Conservation (phyloP, 2,329 filamentous ascomycete species). For the Xylaria sp. region DNA sequence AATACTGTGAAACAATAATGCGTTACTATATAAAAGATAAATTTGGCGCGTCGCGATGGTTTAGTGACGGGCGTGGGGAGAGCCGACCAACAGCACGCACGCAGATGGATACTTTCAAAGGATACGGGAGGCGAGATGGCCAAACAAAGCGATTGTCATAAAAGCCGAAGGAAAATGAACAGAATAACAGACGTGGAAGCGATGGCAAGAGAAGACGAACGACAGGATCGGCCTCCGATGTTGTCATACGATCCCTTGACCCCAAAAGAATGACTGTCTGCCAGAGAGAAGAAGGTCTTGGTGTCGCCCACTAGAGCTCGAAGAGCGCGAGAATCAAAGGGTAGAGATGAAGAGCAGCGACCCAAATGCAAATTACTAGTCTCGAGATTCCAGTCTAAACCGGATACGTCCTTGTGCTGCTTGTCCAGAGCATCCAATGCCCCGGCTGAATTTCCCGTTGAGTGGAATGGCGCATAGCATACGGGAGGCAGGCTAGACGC, state of each 20-base stretch:
- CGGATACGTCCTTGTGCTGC: too few species aligned
- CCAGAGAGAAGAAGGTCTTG: slow-evolving; percentile 13
- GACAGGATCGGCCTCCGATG: background rate
- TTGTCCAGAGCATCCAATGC: too few species aligned
- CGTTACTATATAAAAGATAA: background rate
- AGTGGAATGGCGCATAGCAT: slow-evolving; percentile 9
- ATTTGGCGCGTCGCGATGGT: background rate
- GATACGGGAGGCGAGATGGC: slow-evolving; percentile 21
- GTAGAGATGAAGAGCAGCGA: slow-evolving; percentile 34
- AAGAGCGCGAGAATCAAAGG: background rate
- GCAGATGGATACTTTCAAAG: slow-evolving; percentile 16
- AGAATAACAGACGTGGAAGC: background rate
- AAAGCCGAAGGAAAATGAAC: slow-evolving; percentile 21
- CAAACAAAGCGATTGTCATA: slow-evolving; percentile 25
- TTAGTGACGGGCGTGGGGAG: background rate
- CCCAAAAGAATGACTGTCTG: slow-evolving; percentile 26
- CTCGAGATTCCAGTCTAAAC: too few species aligned
- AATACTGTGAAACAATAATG: background rate
- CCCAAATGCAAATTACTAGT: slow-evolving; percentile 32
- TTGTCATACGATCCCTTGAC: background rate
- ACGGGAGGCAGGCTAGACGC: too few species aligned
- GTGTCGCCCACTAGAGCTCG: slow-evolving; percentile 3
- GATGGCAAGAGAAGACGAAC: slow-evolving; percentile 1
- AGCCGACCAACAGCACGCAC: background rate
- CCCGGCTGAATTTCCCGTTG: background rate